Conservation (phyloP, 2,329 filamentous ascomycete species). For the Curvularia verruculosa region DNA sequence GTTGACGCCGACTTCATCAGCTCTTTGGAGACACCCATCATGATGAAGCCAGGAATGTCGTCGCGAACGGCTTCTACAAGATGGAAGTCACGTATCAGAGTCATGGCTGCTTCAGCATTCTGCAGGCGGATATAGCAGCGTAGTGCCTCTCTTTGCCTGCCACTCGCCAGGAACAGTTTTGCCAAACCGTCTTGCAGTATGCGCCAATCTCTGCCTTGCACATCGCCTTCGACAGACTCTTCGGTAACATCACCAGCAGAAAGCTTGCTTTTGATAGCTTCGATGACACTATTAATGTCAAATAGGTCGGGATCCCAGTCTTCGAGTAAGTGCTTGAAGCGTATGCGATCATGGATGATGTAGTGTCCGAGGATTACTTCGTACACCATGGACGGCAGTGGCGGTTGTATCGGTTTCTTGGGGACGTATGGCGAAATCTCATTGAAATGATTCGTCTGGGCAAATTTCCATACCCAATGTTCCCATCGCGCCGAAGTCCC, state of each 20-base stretch:
- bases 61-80: slow-evolving; percentile 88
- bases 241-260: slow-evolving; percentile 75
- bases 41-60: slow-evolving; percentile 87
- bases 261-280: slow-evolving; percentile 81
- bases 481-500: slow-evolving; percentile 84
- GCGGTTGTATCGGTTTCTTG: slow-evolving; percentile 74
- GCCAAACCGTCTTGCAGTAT: slow-evolving; percentile 88
- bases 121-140: slow-evolving; percentile 89
- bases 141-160: slow-evolving; percentile 81
- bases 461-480: slow-evolving; percentile 93
- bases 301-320: slow-evolving; percentile 86
- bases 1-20: slow-evolving; percentile 71
- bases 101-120: slow-evolving; percentile 88
- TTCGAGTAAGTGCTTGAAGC: slow-evolving; percentile 79
- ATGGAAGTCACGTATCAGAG: slow-evolving; percentile 83
- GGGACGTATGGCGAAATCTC: slow-evolving; percentile 89
- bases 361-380: slow-evolving; percentile 91
- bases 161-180: slow-evolving; percentile 80
- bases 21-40: slow-evolving; percentile 79
- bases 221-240: slow-evolving; percentile 75
- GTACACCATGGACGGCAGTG: slow-evolving; percentile 81
- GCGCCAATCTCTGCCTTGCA: slow-evolving; percentile 80
- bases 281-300: slow-evolving; percentile 75
- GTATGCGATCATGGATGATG: slow-evolving; percentile 74
- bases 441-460: slow-evolving; percentile 82